phyloP scores from a whole-genome alignment of 306 rosid genomes.

The Glycine latifolia region DNA sequence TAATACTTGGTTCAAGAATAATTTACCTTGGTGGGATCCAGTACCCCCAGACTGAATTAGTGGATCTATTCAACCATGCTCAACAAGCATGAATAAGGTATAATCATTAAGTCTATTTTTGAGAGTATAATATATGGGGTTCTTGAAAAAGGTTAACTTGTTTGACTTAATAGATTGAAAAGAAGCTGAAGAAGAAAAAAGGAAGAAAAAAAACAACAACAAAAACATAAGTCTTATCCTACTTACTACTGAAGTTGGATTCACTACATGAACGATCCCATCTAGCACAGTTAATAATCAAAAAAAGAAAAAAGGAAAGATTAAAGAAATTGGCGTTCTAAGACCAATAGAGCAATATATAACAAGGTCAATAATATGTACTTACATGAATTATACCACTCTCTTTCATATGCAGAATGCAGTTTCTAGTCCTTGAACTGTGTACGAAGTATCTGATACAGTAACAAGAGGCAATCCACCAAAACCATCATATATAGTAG shows the following conservation, averaged over 20 bases:
- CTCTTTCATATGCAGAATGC: conserved; percentile 30
- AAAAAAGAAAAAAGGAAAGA: neutral
- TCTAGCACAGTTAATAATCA: neutral
- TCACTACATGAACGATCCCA: neutral
- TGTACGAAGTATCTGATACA: neutral
- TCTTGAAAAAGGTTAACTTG: conserved; percentile 15
- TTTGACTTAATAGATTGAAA: neutral
- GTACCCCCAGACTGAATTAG: neutral
- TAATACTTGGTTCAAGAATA: conserved; percentile 27
- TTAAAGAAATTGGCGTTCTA: neutral
- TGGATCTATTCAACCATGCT: conserved; percentile 40
- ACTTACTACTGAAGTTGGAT: neutral
- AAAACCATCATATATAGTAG: conserved; percentile 24
- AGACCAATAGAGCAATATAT: neutral
- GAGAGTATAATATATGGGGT: neutral
- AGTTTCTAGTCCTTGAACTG: neutral
- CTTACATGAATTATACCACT: conserved; percentile 48
- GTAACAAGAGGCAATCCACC: no score
- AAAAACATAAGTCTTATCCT: neutral
- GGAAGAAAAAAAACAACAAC: neutral
- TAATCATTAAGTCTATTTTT: conserved; percentile 1
- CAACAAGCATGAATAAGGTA: conserved; percentile 25
- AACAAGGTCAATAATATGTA: neutral
- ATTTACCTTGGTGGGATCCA: conserved; percentile 14
- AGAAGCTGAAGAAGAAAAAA: neutral